Evolutionary conservation across 768 basidiomycete species (phyloP), one percentile per base, ranked within the genome.

Genomic region (Pholiota molesta): DNA sequence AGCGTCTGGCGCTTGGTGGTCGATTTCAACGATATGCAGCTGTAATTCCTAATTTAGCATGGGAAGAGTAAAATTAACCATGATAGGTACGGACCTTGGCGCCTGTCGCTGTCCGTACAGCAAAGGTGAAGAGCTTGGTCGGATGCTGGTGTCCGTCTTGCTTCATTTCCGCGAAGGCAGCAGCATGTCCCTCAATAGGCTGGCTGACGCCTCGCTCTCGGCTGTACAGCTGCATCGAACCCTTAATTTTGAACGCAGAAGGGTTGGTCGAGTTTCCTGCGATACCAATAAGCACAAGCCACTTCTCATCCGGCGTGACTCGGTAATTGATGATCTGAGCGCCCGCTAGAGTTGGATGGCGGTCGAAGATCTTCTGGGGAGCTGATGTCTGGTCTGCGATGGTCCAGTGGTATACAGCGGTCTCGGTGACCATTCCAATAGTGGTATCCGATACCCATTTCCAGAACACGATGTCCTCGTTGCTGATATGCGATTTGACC

Each of bases 251-350:
- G 89, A 99, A 99, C 0, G 93, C 95, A 28, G 89, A 91, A 8
- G 96, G 95, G 75, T 97, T 97, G 53, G 91, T 90, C 2, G 92
- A 79, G 76, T 96, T 96, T 47, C 92, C 91, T 0, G 95, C 89
- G 67, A 99, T 99, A 53, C 97, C 97, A 65, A 99, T 86, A 59
- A 99, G 84, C 33, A 99, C 96, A 51, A 97, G 85, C 97, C 97
- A 99, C 72, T 97, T 95, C 73, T 97, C 97, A 67, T 99, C 97
- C 10, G 87, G 75, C 2, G 95, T 92, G 35, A 89, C 83, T 53
- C 97, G 92, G 77, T 99, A 99, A 79, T 99, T 99, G 81, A 99
- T 99, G 62, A 99, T 99, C 76, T 99, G 97, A 61, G 94, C 88
- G 54, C 95, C 95, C 59, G 88, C 85, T 61, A 99, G 89, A n/a